Percentiles rank a stretch among this genome's conserved stretches.
phyloP scores from a whole-genome alignment of 768 basidiomycete species.

The Tubosaeta sp. region DNA sequence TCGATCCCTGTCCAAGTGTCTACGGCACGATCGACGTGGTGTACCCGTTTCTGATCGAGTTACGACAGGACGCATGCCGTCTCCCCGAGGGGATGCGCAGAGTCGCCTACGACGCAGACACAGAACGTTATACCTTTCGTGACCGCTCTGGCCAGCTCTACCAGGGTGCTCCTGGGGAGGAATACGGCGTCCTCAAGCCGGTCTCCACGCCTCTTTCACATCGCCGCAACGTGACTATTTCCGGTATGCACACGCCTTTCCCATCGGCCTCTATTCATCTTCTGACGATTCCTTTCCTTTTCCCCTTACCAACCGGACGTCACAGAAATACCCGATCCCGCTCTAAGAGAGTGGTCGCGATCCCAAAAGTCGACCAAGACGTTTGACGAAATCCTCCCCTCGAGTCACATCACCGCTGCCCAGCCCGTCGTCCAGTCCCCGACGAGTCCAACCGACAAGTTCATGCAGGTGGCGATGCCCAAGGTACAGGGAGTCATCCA shows the following conservation, averaged over 20 bases:
- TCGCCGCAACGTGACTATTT: constrained; percentile 25
- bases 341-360: constrained; percentile 19
- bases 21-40: not conserved
- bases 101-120: constrained; percentile 52
- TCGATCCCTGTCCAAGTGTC: not conserved
- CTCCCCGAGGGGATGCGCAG: constrained; percentile 44
- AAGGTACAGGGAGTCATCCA: constrained; percentile 39
- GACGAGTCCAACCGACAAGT: constrained; percentile 28
- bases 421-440: constrained; percentile 15
- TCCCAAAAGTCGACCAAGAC: constrained; percentile 26
- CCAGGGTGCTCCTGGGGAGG: constrained; percentile 39
- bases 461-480: constrained; percentile 33
- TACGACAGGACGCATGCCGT: constrained; percentile 32
- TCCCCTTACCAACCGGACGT: not conserved
- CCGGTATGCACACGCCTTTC: constrained; percentile 17
- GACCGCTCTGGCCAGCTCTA: constrained; percentile 44
- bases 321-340: constrained; percentile 25
- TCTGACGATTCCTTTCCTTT: not conserved
- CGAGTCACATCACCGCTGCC: constrained; percentile 40
- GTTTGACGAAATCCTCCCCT: constrained; percentile 47
- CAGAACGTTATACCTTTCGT: constrained; percentile 45
- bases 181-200: constrained; percentile 42
- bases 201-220: constrained; percentile 23
- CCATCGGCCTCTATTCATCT: not conserved
- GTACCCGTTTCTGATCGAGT: not conserved